Percentiles rank a stretch among this genome's conserved stretches.
These are phyloP conservation scores for Globisporangium radiosum DNA, from an alignment of 352 stramenopile genomes.

Conservation along the genomic window DNA sequence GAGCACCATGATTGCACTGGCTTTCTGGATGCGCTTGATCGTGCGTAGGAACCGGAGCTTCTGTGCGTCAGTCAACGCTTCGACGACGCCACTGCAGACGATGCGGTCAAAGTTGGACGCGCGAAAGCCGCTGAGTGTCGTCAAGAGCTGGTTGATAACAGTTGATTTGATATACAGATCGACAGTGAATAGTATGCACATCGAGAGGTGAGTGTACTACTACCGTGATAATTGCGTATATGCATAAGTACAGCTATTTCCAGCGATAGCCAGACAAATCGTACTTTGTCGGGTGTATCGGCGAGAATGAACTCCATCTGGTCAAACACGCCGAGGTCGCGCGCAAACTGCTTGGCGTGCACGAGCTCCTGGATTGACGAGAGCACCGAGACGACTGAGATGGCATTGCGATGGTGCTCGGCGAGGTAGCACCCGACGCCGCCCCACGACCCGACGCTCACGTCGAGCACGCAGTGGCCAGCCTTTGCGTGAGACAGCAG, in stretches of 20 bases:
- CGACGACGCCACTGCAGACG: constrained; percentile 44
- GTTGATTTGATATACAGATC: background rate
- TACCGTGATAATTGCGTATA: background rate
- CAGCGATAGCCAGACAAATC: background rate
- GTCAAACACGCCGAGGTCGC: constrained; percentile 48
- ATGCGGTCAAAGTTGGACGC: constrained; percentile 68
- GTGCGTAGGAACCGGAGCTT: constrained; percentile 50
- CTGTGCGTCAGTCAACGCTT: constrained; percentile 37
- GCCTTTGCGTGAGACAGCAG: constrained; percentile 13
- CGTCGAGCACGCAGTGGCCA: constrained; percentile 64
- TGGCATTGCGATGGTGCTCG: constrained; percentile 26
- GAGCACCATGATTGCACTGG: constrained; percentile 45
- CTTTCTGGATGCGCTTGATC: constrained; percentile 52
- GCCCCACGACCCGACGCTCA: constrained; percentile 79
- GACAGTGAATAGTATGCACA: background rate
- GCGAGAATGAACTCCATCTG: constrained; percentile 69
- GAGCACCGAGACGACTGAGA: constrained; percentile 51
- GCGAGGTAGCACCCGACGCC: constrained; percentile 72
- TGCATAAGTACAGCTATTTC: background rate
- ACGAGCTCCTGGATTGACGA: constrained; percentile 52
- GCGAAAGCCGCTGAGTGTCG: constrained; percentile 41
- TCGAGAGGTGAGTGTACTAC: background rate
- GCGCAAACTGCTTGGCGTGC: constrained; percentile 50
- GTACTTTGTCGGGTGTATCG: constrained; percentile 49
- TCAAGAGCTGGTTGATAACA: constrained; percentile 27